A percentile compares a stretch with the other conserved stretches of the same genome.
phyloP scores from a whole-genome alignment of 2,329 filamentous ascomycete species.

The Calonectria multiphialidica region DNA sequence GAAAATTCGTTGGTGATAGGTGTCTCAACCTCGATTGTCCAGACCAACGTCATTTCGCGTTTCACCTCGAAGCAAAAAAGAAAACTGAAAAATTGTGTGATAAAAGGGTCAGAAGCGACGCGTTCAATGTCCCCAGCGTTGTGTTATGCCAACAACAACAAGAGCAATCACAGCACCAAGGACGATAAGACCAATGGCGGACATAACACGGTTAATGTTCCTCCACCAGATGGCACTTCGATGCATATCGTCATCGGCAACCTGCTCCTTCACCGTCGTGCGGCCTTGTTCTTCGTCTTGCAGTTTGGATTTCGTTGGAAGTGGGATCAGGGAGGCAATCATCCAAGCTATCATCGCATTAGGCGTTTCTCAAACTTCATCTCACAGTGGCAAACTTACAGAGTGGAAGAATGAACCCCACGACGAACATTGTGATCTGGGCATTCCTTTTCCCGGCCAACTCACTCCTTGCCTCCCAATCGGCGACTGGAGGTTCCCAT shows the following conservation, averaged over 20 bases:
- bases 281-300: constrained; percentile 63
- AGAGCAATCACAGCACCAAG: constrained; percentile 65
- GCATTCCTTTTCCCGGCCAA: constrained; percentile 76
- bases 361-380: background rate
- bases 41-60: constrained; percentile 27
- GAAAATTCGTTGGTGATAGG: constrained; percentile 17
- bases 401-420: constrained; percentile 84
- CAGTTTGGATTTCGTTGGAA: constrained; percentile 69
- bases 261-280: constrained; percentile 50
- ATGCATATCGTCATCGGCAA: constrained; percentile 59
- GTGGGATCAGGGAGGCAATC: constrained; percentile 78
- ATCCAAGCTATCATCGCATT: constrained; percentile 74
- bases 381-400: constrained; percentile 58
- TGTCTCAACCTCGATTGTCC: constrained; percentile 28
- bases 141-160: constrained; percentile 62
- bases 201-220: constrained; percentile 70
- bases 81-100: background rate
- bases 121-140: constrained; percentile 57
- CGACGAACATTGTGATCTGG: constrained; percentile 80
- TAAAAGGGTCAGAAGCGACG: background rate
- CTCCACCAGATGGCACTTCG: constrained; percentile 71
- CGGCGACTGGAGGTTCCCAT: constrained; percentile 81
- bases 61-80: constrained; percentile 24
- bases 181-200: constrained; percentile 66
- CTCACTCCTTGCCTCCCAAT: constrained; percentile 71